Conservation (phyloP, 2,329 filamentous ascomycete genomes). For the Colletotrichum ledebouriae region DNA sequence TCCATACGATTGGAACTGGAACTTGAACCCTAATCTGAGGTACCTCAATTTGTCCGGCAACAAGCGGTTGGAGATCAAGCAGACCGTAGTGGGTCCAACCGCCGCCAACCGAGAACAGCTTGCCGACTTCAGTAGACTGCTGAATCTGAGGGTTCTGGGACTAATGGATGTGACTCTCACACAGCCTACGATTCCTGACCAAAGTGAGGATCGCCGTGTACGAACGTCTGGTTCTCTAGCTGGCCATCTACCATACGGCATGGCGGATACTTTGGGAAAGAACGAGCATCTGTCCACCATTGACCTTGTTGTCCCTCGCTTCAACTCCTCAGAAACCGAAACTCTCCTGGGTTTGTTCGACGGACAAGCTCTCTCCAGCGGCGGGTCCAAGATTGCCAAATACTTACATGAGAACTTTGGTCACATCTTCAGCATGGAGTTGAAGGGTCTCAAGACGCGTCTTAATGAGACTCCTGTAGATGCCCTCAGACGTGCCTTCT, state of each 20-base stretch:
- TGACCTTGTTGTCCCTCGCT: constrained; percentile 93
- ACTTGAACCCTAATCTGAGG: constrained; percentile 93
- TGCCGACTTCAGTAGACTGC: constrained; percentile 89
- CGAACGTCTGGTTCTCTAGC: constrained; percentile 96
- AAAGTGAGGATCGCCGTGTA: constrained; percentile 94
- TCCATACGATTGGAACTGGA: constrained; percentile 99
- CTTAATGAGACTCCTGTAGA: constrained; percentile 82
- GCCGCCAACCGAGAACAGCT: constrained; percentile 76
- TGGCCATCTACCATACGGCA: constrained; percentile 92
- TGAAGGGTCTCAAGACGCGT: constrained; percentile 78
- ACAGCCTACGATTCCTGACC: constrained; percentile 91
- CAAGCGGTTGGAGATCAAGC: constrained; percentile 92
- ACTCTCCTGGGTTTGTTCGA: constrained; percentile 96
- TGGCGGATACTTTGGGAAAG: constrained; percentile 94
- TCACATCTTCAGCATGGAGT: constrained; percentile 83
- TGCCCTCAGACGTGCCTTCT: constrained; percentile 87
- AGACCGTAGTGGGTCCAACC: constrained; percentile 67
- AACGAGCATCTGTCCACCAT: constrained; percentile 96
- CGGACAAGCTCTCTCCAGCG: constrained; percentile 87
- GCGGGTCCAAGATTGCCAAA: constrained; percentile 96
- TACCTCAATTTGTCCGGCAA: constrained; percentile 98
- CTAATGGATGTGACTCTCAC: constrained; percentile 98
- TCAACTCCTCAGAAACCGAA: constrained; percentile 90
- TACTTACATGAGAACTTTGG: constrained; percentile 97
- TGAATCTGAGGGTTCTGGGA: constrained; percentile 87